Conservation (phyloP, 2,329 filamentous ascomycete species). For the Colletotrichum theobromicola region DNA sequence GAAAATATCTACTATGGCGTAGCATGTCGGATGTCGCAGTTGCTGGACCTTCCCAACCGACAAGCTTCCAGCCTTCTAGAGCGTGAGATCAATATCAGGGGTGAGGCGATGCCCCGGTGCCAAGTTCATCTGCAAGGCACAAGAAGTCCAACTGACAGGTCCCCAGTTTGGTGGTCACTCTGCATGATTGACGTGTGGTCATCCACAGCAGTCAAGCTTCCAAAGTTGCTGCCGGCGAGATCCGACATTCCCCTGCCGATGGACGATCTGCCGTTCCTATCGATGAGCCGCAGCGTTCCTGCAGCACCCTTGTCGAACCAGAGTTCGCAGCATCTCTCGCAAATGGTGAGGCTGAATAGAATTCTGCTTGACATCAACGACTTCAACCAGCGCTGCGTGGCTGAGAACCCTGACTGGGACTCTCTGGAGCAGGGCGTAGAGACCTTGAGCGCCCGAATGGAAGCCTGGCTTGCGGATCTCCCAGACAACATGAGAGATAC, state of each 20-base stretch:
- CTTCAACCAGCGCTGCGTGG: constrained; percentile 37
- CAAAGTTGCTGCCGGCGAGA: constrained; percentile 24
- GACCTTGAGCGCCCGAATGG: constrained; percentile 33
- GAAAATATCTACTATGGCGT: constrained; percentile 44
- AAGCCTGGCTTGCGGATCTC: constrained; percentile 38
- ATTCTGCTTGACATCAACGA: constrained; percentile 46
- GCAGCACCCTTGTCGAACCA: background rate
- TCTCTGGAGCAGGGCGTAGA: constrained; percentile 33
- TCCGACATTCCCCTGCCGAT: constrained; percentile 36
- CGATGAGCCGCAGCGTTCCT: background rate
- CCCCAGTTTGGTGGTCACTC: constrained; percentile 26
- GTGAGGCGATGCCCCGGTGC: constrained; percentile 19
- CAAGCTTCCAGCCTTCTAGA: constrained; percentile 29
- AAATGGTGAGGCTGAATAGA: constrained; percentile 30
- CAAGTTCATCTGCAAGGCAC: constrained; percentile 12
- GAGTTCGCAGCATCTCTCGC: constrained; percentile 31
- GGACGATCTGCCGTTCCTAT: constrained; percentile 39
- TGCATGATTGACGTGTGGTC: constrained; percentile 28
- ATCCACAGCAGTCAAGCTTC: constrained; percentile 27
- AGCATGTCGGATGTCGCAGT: constrained; percentile 37
- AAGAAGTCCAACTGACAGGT: background rate
- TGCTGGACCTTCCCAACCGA: constrained; percentile 38
- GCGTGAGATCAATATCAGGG: constrained; percentile 37
- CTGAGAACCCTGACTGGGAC: constrained; percentile 28
- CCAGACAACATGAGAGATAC: constrained; percentile 41